Conservation (phyloP, 805 yeast genomes). For the Naumovozyma baii region DNA sequence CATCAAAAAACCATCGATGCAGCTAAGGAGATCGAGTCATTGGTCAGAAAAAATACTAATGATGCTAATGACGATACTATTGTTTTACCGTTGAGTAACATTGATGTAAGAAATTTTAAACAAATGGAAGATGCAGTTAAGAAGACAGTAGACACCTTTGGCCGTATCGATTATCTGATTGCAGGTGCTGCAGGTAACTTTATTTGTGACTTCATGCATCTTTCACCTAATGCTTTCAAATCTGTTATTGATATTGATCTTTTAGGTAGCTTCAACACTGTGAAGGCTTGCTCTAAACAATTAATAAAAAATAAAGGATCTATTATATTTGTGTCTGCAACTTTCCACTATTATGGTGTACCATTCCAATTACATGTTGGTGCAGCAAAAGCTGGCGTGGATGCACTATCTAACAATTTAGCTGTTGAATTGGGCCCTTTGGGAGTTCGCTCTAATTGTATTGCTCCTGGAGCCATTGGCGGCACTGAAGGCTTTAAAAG, state of each 20-base stretch:
- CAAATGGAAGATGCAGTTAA: constrained; percentile 56
- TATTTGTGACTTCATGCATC: constrained; percentile 63
- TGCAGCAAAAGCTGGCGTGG: constrained; percentile 94
- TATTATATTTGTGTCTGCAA: constrained; percentile 73
- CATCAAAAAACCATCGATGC: constrained; percentile 53
- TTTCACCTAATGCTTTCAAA: constrained; percentile 80
- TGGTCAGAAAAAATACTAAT: constrained; percentile 16
- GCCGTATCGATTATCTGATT: constrained; percentile 76
- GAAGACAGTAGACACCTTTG: constrained; percentile 54
- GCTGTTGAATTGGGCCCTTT: constrained; percentile 90
- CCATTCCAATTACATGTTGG: constrained; percentile 87
- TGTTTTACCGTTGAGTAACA: constrained; percentile 50
- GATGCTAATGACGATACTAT: constrained; percentile 52
- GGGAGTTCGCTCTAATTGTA: constrained; percentile 72
- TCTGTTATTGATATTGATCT: constrained; percentile 81
- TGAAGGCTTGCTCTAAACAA: constrained; percentile 67
- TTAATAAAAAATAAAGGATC: constrained; percentile 60
- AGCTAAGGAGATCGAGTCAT: constrained; percentile 51
- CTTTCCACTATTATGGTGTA: constrained; percentile 80
- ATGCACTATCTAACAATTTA: constrained; percentile 71
- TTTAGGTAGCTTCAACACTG: constrained; percentile 81
- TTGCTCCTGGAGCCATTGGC: constrained; percentile 87
- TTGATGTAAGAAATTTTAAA: constrained; percentile 69
- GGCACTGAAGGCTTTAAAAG: constrained; percentile 81
- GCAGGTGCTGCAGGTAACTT: constrained; percentile 98